phyloP scores from a whole-genome alignment of 1,139 yeast genomes.

The Kazachstania sp. region DNA sequence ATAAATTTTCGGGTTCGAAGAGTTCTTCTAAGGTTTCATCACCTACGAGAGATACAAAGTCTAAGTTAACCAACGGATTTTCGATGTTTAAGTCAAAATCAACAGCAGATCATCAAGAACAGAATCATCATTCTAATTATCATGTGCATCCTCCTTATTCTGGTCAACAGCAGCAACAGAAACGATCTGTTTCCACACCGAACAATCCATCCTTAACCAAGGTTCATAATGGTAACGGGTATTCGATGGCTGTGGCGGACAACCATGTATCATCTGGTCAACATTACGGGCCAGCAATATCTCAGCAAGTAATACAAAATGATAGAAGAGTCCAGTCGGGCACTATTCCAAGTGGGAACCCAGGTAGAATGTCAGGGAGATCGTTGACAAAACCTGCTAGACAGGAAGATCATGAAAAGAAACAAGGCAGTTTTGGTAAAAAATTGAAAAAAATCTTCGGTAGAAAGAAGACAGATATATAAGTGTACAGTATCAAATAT shows the following conservation, averaged over 20 bases:
- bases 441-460: constrained; percentile 58
- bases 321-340: not conserved
- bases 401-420: constrained; percentile 31
- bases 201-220: not conserved
- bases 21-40: constrained; percentile 1
- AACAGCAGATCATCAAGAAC: not conserved
- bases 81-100: constrained; percentile 10
- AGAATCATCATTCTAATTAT: not conserved
- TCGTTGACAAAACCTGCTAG: not conserved
- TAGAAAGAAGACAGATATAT: constrained; percentile 23
- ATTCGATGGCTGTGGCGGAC: not conserved
- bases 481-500: not conserved
- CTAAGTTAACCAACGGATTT: constrained; percentile 13
- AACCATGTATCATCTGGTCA: not conserved
- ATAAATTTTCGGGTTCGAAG: not conserved
- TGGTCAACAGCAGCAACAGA: not conserved
- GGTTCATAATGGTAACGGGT: not conserved
- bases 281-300: not conserved
- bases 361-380: not conserved
- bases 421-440: constrained; percentile 42
- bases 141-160: not conserved
- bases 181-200: not conserved
- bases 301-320: not conserved
- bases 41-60: constrained; percentile 15
- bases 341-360: not conserved